Base-by-base conservation (phyloP, 208 protist genomes). In the Porcisia hertigi region DNA sequence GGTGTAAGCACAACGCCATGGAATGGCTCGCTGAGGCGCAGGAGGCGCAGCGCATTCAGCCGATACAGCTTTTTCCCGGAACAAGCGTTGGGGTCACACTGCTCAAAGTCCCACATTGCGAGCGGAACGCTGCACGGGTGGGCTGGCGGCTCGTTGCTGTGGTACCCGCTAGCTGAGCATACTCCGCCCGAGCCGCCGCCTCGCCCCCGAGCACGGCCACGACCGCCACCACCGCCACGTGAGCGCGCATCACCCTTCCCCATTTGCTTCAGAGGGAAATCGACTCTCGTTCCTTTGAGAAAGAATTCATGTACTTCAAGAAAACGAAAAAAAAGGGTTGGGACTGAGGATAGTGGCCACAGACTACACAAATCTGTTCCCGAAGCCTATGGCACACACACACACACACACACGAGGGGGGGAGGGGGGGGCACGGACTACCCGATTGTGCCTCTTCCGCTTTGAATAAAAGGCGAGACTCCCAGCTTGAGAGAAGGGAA, bases 51-150 rank as follows among this genome's bases (percentile, higher is more conserved):
- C 30, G 97, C 91, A 47, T 96, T 96, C 3, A 96, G 74, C 12
- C 98, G 89, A 73, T 94, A 93, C 43, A 99, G 87, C 71, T 98
- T 98, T 73, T 91, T 81, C 41, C 99, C 99, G 2, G 98, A 99
- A 80, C 99, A 99, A n/a, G 94, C 91, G 70, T 99, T 98, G 36
- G 98, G 86, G 80, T 99, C 98, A 79, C 99, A 99, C 83, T 99
- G 94, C 79, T 98, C 95, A 85, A 99, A 99, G 87, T 99, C 99
- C 97, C 98, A 99, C 98, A 99, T 99, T 20, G 95, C 97, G 2
- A 99, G 86, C 1, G 91, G 93, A 4, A 98, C 92, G 65, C 86
- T 88, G 64, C 82, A 89, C 43, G 87, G 90, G 71, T 92, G 87
- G 8, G 85, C 87, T 1, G 85, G 82, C 2, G 86, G 82, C 16